Evolutionary conservation across 2,329 filamentous ascomycete species (phyloP).

Genomic region (Tolypocladium endophyticum): DNA sequence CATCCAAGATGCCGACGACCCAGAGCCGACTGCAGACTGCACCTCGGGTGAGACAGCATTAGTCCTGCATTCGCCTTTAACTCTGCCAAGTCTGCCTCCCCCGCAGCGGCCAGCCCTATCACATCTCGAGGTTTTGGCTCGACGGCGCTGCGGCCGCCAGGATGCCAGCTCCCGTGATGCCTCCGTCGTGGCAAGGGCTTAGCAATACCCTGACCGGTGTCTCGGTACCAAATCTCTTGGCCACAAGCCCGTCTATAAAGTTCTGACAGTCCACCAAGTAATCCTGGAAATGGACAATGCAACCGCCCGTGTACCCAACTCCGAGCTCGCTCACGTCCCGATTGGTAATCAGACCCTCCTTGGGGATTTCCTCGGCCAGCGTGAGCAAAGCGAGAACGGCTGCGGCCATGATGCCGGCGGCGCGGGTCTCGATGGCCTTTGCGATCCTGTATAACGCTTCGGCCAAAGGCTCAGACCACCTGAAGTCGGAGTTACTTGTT

Average conservation of each 20-base stretch:
- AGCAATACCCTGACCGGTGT: constrained; percentile 35
- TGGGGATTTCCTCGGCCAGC: constrained; percentile 55
- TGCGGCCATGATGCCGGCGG: constrained; percentile 64
- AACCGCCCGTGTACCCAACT: constrained; percentile 71
- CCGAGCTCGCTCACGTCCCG: constrained; percentile 45
- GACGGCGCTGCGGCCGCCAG: constrained; percentile 34
- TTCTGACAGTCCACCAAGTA: constrained; percentile 60
- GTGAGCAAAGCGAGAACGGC: constrained; percentile 60
- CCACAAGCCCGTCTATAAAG: constrained; percentile 50
- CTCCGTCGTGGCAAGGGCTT: constrained; percentile 49
- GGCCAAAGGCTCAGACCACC: constrained; percentile 53
- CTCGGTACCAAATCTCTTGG: constrained; percentile 12
- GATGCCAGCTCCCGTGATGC: constrained; percentile 51
- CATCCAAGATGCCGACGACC: neutral
- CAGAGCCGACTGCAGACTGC: neutral
- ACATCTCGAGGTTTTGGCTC: constrained; percentile 18
- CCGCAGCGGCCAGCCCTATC: constrained; percentile 4
- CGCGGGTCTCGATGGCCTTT: constrained; percentile 59
- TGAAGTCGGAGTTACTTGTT: constrained; percentile 35
- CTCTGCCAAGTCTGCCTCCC: neutral
- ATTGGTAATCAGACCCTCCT: constrained; percentile 10
- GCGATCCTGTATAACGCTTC: constrained; percentile 54
- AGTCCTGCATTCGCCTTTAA: neutral
- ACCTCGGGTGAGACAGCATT: neutral
- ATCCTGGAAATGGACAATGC: constrained; percentile 69